Conservation (phyloP, 495 filamentous ascomycete species). For the Penicillium goetzii region DNA sequence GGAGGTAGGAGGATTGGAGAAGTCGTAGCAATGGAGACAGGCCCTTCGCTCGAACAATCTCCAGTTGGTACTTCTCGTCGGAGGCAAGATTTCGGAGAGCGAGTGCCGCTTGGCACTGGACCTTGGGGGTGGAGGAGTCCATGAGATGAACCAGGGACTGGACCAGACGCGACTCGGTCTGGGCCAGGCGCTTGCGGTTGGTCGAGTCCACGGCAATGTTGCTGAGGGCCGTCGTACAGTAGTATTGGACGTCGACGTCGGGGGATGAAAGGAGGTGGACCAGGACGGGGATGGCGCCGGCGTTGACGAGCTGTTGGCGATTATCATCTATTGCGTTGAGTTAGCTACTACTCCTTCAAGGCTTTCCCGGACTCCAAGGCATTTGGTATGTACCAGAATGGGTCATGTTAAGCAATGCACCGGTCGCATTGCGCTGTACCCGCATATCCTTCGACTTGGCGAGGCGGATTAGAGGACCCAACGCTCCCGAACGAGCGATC, state of each 20-base stretch:
- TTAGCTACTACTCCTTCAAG: not conserved
- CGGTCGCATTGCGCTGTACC: conserved; percentile 96
- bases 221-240: conserved; percentile 97
- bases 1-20: conserved; percentile 91
- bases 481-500: conserved; percentile 91
- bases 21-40: conserved; percentile 83
- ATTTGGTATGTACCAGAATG: conserved; percentile 76
- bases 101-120: conserved; percentile 95
- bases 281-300: conserved; percentile 93
- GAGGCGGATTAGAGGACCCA: conserved; percentile 85
- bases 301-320: conserved; percentile 93
- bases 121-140: conserved; percentile 95
- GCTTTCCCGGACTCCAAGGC: not conserved
- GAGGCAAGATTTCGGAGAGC: conserved; percentile 94
- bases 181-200: conserved; percentile 87
- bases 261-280: conserved; percentile 89
- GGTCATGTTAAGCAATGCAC: conserved; percentile 97
- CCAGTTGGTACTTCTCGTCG: conserved; percentile 97
- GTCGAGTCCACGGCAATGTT: conserved; percentile 95
- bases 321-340: conserved; percentile 75
- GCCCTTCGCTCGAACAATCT: conserved; percentile 89
- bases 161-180: conserved; percentile 85
- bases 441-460: conserved; percentile 99
- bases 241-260: conserved; percentile 98
- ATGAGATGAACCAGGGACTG: conserved; percentile 93